Base-by-base conservation (phyloP, 2,329 filamentous ascomycete species). In the Ceratocystis harringtonii region DNA sequence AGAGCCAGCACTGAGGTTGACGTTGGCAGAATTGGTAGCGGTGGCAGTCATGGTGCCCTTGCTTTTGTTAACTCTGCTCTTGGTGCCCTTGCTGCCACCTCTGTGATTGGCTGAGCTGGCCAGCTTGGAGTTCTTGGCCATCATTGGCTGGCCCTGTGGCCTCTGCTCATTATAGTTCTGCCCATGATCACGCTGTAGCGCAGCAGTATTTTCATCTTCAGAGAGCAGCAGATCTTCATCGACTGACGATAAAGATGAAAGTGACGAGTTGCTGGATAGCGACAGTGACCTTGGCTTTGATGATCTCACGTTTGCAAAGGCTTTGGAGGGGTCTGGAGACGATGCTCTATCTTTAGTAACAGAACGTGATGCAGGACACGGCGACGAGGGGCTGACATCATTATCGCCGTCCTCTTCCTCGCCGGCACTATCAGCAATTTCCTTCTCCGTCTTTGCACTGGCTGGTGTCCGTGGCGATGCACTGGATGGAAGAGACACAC, bases 191-290 rank as follows among this genome's bases (percentile, higher is more conserved):
- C 1, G 10, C 17, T 30, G 52, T 15, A 25, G n/a, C 55, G 55
- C 28, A 32, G 58, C 19, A 6, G 32, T 30, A 64, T 44, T 62
- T 32, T 66, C 65, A 15, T 45, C 61, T 50, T 44, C 65, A 12
- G 65, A 66, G 41, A 66, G 61, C 15, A 67, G 36, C 2, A 60
- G 41, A 32, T 61, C 57, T 32, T 67, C 66, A 36, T 67, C 62
- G 10, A 50, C 65, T 22, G 66, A 67, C 45, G 66, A 67, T 17
- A 67, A 58, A 2, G 66, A 67, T 5, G 66, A 67, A 25, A 67
- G 66, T 25, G 66, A 67, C 6, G 66, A 67, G 55, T 62, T 62
- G n/a, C 66, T 67, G 19, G 66, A 67, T n/a, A 65, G 17, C 17
- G 66, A 67, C 22, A 65, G 17, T 10, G 66, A 65, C 41, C 66